Percentiles rank a stretch among this genome's conserved stretches.
These are phyloP conservation scores for Gilbertella persicaria DNA, from an alignment of 371 early-diverging fungal species.

Conservation along the genomic window DNA sequence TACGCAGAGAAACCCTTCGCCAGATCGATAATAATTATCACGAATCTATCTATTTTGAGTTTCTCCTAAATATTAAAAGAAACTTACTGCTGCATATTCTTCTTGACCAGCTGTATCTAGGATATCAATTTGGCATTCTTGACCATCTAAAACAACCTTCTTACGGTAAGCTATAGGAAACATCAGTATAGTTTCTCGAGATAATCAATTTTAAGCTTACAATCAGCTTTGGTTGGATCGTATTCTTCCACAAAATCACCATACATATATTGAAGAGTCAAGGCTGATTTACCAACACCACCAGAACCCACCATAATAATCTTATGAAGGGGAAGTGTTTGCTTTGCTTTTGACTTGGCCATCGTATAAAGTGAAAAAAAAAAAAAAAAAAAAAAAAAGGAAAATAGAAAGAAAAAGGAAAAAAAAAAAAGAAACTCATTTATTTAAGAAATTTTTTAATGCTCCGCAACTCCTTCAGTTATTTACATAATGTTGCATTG, in stretches of 20 bases:
- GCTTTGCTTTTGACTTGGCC: constrained; percentile 53
- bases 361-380: constrained; percentile 2
- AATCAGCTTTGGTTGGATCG: constrained; percentile 96
- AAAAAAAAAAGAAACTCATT: constrained; percentile 1
- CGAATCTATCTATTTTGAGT: constrained; percentile 69
- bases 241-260: constrained; percentile 95
- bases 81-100: constrained; percentile 76
- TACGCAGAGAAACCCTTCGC: constrained; percentile 90
- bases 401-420: constrained; percentile 4
- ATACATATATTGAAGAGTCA: constrained; percentile 91
- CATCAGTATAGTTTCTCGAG: background rate
- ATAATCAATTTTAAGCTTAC: constrained; percentile 30
- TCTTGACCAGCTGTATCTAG: constrained; percentile 95
- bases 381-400: constrained; percentile 3
- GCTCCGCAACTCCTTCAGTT: too few species aligned
- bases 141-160: constrained; percentile 65
- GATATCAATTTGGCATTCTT: constrained; percentile 88
- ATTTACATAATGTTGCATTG: constrained; percentile 8
- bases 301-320: constrained; percentile 94
- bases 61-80: background rate
- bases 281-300: constrained; percentile 93
- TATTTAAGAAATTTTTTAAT: too few species aligned
- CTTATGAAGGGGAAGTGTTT: constrained; percentile 78
- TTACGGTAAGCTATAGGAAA: constrained; percentile 61
- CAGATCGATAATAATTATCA: constrained; percentile 90